Evolutionary conservation across 257 asterid genomes (phyloP).

Genomic region (Penstemon eatonii): DNA sequence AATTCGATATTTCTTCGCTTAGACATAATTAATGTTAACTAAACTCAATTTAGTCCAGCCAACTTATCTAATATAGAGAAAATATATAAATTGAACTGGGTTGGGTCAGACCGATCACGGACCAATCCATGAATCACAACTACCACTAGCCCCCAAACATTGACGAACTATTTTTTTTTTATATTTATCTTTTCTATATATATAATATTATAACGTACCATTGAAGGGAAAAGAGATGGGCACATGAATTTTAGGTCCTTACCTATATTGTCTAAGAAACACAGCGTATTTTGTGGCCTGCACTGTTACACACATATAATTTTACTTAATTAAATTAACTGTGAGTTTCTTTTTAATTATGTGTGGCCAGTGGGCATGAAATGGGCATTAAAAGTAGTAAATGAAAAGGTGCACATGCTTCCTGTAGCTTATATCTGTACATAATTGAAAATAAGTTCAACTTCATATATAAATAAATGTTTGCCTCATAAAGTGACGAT

Average conservation of each 20-base stretch:
- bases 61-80: too few species aligned
- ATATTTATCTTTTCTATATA: too few species aligned
- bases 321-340: neutral
- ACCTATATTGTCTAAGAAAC: conserved; percentile 19
- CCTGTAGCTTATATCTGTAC: conserved; percentile 16
- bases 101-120: too few species aligned
- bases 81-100: too few species aligned
- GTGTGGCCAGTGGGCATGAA: conserved; percentile 7
- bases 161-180: too few species aligned
- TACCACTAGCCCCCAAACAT: too few species aligned
- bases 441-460: neutral
- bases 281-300: conserved; percentile 42
- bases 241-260: conserved; percentile 31
- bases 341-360: conserved; percentile 25
- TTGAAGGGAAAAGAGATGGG: conserved; percentile 10
- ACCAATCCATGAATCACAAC: too few species aligned
- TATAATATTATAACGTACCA: neutral
- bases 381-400: conserved; percentile 10
- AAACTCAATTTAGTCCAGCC: too few species aligned
- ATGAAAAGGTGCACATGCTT: conserved; percentile 31
- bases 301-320: neutral
- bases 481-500: conserved; percentile 28
- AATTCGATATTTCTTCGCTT: too few species aligned
- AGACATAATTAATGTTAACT: too few species aligned
- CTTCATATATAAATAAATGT: neutral